Evolutionary conservation across 2,329 filamentous ascomycete species (phyloP), one percentile per base, ranked within the genome.

Genomic region (Talaromyces marneffei): DNA sequence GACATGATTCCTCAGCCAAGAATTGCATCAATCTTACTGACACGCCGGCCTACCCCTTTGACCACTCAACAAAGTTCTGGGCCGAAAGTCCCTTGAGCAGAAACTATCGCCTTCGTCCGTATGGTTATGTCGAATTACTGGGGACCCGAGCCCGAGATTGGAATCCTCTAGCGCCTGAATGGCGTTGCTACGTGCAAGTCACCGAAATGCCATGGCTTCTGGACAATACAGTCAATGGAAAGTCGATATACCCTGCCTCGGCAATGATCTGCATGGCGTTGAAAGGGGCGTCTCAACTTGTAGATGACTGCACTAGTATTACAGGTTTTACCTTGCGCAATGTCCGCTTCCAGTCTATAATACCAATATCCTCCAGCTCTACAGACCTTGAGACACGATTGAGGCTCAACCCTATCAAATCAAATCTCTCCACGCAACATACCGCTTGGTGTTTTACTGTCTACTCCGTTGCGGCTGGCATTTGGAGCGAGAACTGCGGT

Each of bases 131-230:
- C n/a, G 62, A 63, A n/a, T 31, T 66, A 12, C 46, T 65, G 16
- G 65, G 64, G 4, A 20, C 27, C 2, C 44, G 53, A 16, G 56
- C 68, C 9, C 39, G 67, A 1, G 69, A 70, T n/a, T 63, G 61
- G 18, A 68, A 64, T 55, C 65, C 62, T 12, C 59, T 64, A 5
- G 66, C 69, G 40, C 40, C 66, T 16, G 66, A 65, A 18, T 75
- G 72, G 73, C 63, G 67, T 12, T 73, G 73, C 40, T 63, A 68
- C 31, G 61, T 76, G 9, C 60, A 65, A 3, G 61, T 68, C 1
- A 57, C 60, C 1, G 73, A 76, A 52, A 62, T 74, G 8, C 66
- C 71, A 1, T 77, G 74, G 75, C 60, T 76, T 9, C 35, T 31
- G 4, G 70, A 70, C 57, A 74, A 77, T 50, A 65, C 66, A 31